Percentiles rank a stretch among this genome's conserved stretches.
These are phyloP conservation scores for Echeveria elegans DNA, from an alignment of 164 flowering plant genomes.

Conservation along the genomic window DNA sequence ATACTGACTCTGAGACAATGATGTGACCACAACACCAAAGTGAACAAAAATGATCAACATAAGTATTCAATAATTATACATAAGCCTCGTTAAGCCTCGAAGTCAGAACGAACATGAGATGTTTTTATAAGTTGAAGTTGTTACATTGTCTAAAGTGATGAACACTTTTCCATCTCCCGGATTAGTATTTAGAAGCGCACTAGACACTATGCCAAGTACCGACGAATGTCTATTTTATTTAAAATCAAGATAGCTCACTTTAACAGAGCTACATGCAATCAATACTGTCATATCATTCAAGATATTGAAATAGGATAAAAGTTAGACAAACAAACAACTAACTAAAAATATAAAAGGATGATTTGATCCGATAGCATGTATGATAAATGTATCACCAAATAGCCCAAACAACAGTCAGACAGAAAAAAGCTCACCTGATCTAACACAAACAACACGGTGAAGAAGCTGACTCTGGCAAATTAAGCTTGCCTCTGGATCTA, in stretches of 20 bases:
- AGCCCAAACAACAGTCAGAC: background rate
- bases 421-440: slow-evolving; percentile 50
- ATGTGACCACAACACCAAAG: background rate
- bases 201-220: background rate
- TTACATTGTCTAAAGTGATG: background rate
- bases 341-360: background rate
- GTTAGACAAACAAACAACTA: background rate
- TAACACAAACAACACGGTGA: slow-evolving; percentile 89
- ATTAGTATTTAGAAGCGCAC: background rate
- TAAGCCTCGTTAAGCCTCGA: background rate
- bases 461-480: slow-evolving; percentile 59
- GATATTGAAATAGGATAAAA: background rate
- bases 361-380: background rate
- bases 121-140: background rate
- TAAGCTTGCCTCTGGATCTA: slow-evolving; percentile 81
- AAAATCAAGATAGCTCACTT: background rate
- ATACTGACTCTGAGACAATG: background rate
- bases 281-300: background rate
- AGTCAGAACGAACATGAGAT: background rate
- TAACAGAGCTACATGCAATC: background rate
- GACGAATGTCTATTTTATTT: background rate
- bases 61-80: slow-evolving; percentile 47
- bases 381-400: background rate
- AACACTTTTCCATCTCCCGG: background rate
- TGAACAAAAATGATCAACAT: slow-evolving; percentile 59